Conservation (phyloP, 495 filamentous ascomycete genomes). For the Penicillium angulare region DNA sequence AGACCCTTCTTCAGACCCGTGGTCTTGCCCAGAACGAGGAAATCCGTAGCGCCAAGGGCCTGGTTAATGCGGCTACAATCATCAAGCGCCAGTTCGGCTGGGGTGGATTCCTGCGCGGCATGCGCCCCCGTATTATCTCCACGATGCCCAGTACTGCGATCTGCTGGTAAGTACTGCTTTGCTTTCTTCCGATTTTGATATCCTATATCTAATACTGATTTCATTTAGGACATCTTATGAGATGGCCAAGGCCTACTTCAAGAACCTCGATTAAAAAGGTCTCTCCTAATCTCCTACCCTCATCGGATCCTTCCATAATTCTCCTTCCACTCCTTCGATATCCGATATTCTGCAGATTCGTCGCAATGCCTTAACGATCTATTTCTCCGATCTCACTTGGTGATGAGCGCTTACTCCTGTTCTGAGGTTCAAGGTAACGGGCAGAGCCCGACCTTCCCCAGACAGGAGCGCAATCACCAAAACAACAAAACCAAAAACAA, state of each 20-base stretch:
- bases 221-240: slow-evolving; percentile 67
- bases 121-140: slow-evolving; percentile 87
- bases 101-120: slow-evolving; percentile 85
- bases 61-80: slow-evolving; percentile 76
- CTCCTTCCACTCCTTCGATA: slow-evolving; percentile 1
- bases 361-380: slow-evolving; percentile 5
- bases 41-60: slow-evolving; percentile 79
- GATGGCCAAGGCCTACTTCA: slow-evolving; percentile 75
- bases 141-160: slow-evolving; percentile 99
- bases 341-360: slow-evolving; percentile 6
- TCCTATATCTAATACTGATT: slow-evolving; percentile 11
- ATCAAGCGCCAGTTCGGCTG: slow-evolving; percentile 83
- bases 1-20: slow-evolving; percentile 92
- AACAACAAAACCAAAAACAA: neutral
- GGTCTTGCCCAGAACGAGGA: slow-evolving; percentile 78
- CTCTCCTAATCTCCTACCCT: neutral
- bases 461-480: neutral
- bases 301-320: neutral
- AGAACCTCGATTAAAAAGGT: slow-evolving; percentile 36
- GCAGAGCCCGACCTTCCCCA: slow-evolving; percentile 13
- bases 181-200: neutral
- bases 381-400: slow-evolving; percentile 13
- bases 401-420: slow-evolving; percentile 13
- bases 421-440: slow-evolving; percentile 1
- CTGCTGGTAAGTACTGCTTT: slow-evolving; percentile 77